Evolutionary conservation across 192 early-diverging fungal species (phyloP), one percentile per base, ranked within the genome.

Genomic region (Mortierella alpina): DNA sequence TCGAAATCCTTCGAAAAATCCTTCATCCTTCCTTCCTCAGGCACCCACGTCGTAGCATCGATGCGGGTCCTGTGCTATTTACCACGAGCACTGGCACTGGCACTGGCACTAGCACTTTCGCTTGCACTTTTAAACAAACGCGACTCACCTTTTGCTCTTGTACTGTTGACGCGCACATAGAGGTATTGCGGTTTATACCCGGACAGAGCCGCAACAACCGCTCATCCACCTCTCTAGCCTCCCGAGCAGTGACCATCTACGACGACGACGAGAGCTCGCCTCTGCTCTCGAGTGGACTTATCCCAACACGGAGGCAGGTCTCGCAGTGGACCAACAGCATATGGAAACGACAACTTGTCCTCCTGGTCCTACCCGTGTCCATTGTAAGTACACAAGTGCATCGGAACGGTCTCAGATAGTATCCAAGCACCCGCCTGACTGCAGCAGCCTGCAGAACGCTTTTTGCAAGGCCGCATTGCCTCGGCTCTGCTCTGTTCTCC

Each of bases 241-340:
- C 77, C 31, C 67, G 77, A 15, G 77, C 77, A n/a, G 77, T 80
- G 2, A 80, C 77, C 39, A 80, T 80, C 58, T 80, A 80, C 48
- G 77, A 80, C 47, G 77, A 80, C 45, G 77, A 80, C 65, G 77
- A 80, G 20, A 63, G 59, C 51, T 72, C 70, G 2, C 77, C 77
- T 0, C 39, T 80, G 42, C 45, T 80, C 1, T n/a, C 68, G 10
- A 72, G 70, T 51, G 77, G 77, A 1, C 46, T 80, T 47, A 80
- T 72, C 31, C 77, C 77, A 12, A 80, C 77, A 48, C 63, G 77
- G 48, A 48, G 77, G 11, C 77, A 80, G 39, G 70, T 80, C 23
- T 66, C 77, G 7, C 77, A 80, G 52, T 80, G 77, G 77, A 80
- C 77, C 23, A 80, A 68, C 65, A 72, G 70, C 22, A 80, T 80